Evolutionary conservation across 805 yeast genomes (phyloP).

Genomic region (Candida tibetensis): DNA sequence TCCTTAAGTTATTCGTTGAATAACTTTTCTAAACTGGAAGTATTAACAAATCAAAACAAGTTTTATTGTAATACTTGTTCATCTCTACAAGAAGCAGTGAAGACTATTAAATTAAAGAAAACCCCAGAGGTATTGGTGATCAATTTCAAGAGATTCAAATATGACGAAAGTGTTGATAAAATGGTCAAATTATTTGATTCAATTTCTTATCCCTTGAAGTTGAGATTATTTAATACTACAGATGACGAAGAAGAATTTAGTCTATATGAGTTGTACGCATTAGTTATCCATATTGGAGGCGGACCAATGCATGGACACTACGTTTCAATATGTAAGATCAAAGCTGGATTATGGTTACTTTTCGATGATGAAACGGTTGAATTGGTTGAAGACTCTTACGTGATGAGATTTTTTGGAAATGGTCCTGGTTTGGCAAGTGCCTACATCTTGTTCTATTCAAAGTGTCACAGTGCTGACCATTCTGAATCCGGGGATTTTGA

Average conservation of each 20-base stretch:
- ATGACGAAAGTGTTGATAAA: slow-evolving; percentile 75
- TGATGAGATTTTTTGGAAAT: slow-evolving; percentile 83
- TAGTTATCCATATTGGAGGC: slow-evolving; percentile 93
- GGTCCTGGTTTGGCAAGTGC: slow-evolving; percentile 88
- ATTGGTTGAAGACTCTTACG: slow-evolving; percentile 77
- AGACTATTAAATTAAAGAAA: slow-evolving; percentile 74
- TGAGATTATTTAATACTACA: slow-evolving; percentile 70
- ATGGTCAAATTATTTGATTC: slow-evolving; percentile 85
- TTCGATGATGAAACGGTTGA: slow-evolving; percentile 97
- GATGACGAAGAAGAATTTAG: slow-evolving; percentile 41
- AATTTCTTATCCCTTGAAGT: slow-evolving; percentile 71
- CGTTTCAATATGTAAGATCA: slow-evolving; percentile 79
- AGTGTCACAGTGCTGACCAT: slow-evolving; percentile 14
- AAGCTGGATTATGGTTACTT: slow-evolving; percentile 78
- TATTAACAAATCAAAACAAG: slow-evolving; percentile 82
- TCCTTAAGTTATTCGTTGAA: slow-evolving; percentile 75
- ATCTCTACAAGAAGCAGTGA: slow-evolving; percentile 90
- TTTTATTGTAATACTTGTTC: slow-evolving; percentile 90
- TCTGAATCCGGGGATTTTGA: slow-evolving; percentile 43
- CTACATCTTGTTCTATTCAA: slow-evolving; percentile 77
- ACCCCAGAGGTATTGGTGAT: slow-evolving; percentile 78
- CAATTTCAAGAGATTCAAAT: slow-evolving; percentile 90
- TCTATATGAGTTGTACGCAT: slow-evolving; percentile 76
- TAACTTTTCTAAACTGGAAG: slow-evolving; percentile 82
- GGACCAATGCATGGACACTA: slow-evolving; percentile 98